Evolutionary conservation across 108 stramenopile genomes (phyloP), one percentile per base, ranked within the genome.

Genomic region (Cyclotella cryptica): DNA sequence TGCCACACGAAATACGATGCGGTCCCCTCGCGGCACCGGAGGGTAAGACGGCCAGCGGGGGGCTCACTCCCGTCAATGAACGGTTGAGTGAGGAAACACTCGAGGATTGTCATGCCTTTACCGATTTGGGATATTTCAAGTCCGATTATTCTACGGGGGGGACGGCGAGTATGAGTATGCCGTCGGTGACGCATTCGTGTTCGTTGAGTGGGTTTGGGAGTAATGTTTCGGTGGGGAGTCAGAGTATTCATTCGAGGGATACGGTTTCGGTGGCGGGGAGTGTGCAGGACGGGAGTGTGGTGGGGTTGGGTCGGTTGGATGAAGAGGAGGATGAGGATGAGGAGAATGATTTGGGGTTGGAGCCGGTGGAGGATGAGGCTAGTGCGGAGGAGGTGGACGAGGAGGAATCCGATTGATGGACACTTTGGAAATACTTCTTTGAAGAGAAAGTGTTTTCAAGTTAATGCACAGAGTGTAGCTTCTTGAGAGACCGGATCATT

Each of bases 21-120:
- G 82, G 82, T 5, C 82, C 82, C 9, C 35, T 83, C 14, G 75
- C 64, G 29, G 67, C 67, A 46, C 72, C 72, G 0, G 72, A 65
- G 0, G 44, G 26, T 7, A 67, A 73, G 22, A 62, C 52, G 12
- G 30, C 44, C 17, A 64, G 65, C n/a, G 72, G 80, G 13, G 76
- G 82, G n/a, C 15, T 83, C 18, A 83, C 82, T 8, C 76, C 82
- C 26, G 85, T 86, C 0, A 83, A 83, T 53, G 85, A 86, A 63
- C 65, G 85, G 7, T 26, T 86, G 45, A 47, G 66, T n/a, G 85
- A 83, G 10, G 85, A 83, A 19, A 83, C 78, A 6, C 66, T 86
- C 55, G 85, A 86, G 10, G 85, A 86, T 54, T 75, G 74, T 71
- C 85, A 86, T 59, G 85, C 85, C 10, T 86, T 86, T 76, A 68